Evolutionary conservation across 2,329 filamentous ascomycete genomes (phyloP).

Genomic region (Leptoxyphium fumago): DNA sequence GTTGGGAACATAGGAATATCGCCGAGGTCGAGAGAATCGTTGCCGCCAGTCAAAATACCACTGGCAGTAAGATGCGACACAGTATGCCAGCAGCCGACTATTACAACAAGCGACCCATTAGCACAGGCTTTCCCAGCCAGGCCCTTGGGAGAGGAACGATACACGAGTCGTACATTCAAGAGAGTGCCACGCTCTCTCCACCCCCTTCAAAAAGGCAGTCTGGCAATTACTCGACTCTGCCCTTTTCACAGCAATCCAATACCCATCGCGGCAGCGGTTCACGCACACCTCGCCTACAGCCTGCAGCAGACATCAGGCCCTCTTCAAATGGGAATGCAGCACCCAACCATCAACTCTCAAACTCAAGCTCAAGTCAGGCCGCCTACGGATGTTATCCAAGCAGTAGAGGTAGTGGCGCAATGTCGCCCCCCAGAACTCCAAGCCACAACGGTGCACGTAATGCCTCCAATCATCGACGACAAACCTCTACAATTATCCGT

Average conservation of each 20-base stretch:
- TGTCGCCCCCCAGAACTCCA: constrained; percentile 21
- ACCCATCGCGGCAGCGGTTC: constrained; percentile 1
- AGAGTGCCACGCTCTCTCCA: constrained; percentile 5
- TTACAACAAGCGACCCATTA: constrained; percentile 11
- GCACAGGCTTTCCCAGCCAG: constrained; percentile 13
- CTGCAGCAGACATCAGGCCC: constrained; percentile 17
- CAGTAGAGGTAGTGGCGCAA: constrained; percentile 4
- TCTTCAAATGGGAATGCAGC: constrained; percentile 2
- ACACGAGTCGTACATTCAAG: constrained; percentile 9
- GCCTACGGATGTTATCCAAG: constrained; percentile 1
- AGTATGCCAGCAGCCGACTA: constrained; percentile 14
- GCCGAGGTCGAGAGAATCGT: constrained; percentile 64
- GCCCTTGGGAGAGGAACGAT: constrained; percentile 14
- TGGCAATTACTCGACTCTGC: constrained; percentile 11
- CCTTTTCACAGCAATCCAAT: constrained; percentile 3
- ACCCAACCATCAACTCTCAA: neutral
- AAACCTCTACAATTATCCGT: constrained; percentile 39
- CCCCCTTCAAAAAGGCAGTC: constrained; percentile 20
- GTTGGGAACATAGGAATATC: constrained; percentile 67
- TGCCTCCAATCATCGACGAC: constrained; percentile 5
- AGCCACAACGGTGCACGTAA: constrained; percentile 13
- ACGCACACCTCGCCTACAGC: constrained; percentile 10
- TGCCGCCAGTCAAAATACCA: constrained; percentile 31
- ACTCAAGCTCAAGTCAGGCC: constrained; percentile 1
- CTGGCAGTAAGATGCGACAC: constrained; percentile 7